Evolutionary conservation across 495 filamentous ascomycete genomes (phyloP), one percentile per base, ranked within the genome.

Genomic region (Penicillium coprophilum): DNA sequence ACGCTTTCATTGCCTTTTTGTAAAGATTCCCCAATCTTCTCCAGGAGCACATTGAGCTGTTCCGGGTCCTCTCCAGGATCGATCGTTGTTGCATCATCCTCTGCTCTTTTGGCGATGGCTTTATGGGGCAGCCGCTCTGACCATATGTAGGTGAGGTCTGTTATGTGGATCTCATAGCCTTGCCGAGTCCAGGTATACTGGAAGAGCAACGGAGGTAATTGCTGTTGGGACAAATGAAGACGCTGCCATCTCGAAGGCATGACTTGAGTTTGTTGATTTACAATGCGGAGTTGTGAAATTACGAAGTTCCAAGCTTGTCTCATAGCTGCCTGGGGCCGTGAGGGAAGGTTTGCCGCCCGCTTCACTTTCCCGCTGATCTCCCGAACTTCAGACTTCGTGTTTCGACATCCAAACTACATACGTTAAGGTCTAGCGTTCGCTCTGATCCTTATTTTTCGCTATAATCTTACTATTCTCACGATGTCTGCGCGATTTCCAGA

Each of bases 131-230:
- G 72, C 17, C 64, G 73, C 73, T 96, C 92, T 4, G 77, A 78
- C 94, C 94, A 98, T n/a, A 97, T 71, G 55, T 84, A 79, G 65
- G 85, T 87, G 17, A 97, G 81, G 70, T 98, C 94, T 4, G 93
- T 94, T 28, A 97, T 67, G 55, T 85, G 81, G 36, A 97, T 61
- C 10, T 76, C 81, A 74, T 97, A 98, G 39, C 83, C 82, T 28
- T 74, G 64, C 20, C 64, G 36, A 17, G 72, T 77, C 56, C 82
- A 80, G 19, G 66, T 65, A 43, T 76, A 75, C 63, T 82, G 82
- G 53, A 83, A 73, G 3, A 88, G 71, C 32, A 87, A 71, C 10
- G 81, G 73, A n/a, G 84, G 82, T 6, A 65, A 19, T 15, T 21
- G 19, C 38, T 51, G 55, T 15, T 60, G 23, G 7, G 58, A 50